A percentile compares a stretch with the other conserved stretches of the same genome.
These are phyloP conservation scores for Psidium guajava DNA, from an alignment of 345 rosid species.

Conservation along the genomic window DNA sequence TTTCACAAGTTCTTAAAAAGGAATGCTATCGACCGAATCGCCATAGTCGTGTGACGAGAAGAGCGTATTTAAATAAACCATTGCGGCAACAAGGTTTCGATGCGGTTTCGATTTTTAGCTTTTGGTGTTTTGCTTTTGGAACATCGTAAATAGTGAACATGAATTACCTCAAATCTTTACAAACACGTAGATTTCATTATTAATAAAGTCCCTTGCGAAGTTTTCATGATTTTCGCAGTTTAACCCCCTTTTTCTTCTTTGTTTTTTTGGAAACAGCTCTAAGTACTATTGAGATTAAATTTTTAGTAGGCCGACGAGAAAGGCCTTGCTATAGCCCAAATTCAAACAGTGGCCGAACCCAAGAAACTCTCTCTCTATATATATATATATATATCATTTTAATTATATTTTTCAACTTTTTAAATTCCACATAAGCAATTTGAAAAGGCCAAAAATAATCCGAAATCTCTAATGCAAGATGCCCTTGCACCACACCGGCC, in stretches of 20 bases:
- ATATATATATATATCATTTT: too few relatives aligned
- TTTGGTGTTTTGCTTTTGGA: not conserved
- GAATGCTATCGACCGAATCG: not conserved
- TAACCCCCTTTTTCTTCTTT: not conserved
- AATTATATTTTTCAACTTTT: too few relatives aligned
- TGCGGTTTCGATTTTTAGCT: not conserved
- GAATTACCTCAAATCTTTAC: not conserved
- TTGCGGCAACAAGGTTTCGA: accelerated
- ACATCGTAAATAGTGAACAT: not conserved
- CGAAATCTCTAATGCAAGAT: too few relatives aligned
- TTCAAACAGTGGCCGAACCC: too few relatives aligned
- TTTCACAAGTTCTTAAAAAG: accelerated
- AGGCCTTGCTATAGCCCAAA: too few relatives aligned
- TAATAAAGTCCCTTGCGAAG: not conserved
- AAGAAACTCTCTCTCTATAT: too few relatives aligned
- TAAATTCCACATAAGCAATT: too few relatives aligned
- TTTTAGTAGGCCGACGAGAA: not conserved
- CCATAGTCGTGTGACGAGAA: accelerated
- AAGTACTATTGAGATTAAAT: not conserved
- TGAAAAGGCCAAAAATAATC: too few relatives aligned
- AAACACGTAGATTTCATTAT: not conserved
- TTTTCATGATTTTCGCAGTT: not conserved
- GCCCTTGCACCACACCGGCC: too few relatives aligned
- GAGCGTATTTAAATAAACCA: accelerated
- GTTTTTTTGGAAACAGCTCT: not conserved